Percentiles rank a stretch among this genome's conserved stretches.
Evolutionary conservation across 495 filamentous ascomycete species (phyloP).

Genomic region (Apodospora peruviana): DNA sequence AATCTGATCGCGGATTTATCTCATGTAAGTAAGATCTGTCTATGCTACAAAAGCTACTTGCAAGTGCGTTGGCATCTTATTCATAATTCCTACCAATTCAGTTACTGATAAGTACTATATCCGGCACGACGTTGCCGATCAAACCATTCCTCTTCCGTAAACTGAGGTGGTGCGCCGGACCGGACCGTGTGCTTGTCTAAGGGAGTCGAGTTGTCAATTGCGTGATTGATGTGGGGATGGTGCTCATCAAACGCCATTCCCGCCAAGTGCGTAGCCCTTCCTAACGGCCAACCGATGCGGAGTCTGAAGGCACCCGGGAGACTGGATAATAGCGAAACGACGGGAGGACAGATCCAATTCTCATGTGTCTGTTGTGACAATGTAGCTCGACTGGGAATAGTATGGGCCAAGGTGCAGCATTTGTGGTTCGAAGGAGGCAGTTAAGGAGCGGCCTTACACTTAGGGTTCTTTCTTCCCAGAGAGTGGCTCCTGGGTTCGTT

Average conservation of each 20-base stretch:
- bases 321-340: background rate
- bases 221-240: slow-evolving; percentile 20
- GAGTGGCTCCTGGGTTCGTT: no score
- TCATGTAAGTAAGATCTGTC: no score
- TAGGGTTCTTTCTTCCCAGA: background rate
- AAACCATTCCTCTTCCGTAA: no score
- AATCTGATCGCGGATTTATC: no score
- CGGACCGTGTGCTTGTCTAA: no score
- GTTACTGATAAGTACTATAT: no score
- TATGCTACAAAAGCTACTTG: no score
- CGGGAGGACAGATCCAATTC: background rate
- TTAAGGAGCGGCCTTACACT: background rate
- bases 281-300: background rate
- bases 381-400: no score
- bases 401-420: background rate
- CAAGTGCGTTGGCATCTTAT: no score
- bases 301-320: background rate
- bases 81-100: no score
- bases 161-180: no score
- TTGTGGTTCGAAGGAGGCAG: background rate
- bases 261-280: slow-evolving; percentile 1
- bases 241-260: slow-evolving; percentile 1
- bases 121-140: no score
- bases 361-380: background rate
- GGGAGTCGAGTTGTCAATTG: slow-evolving; percentile 13